Conservation (phyloP, 306 rosid genomes). For the Abrus precatorius region DNA sequence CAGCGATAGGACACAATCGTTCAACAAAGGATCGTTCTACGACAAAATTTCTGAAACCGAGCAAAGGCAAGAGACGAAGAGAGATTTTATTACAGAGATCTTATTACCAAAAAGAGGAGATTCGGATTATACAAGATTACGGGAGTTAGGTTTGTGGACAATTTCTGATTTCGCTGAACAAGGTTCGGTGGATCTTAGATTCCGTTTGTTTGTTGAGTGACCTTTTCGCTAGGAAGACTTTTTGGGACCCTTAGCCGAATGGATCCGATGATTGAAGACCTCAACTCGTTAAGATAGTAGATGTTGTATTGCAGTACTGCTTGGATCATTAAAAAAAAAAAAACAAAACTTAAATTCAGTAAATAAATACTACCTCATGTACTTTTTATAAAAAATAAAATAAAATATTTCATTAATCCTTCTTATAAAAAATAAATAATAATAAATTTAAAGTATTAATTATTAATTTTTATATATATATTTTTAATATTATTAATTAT, state of each 20-base stretch:
- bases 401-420: no score
- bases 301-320: no score
- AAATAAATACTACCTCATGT: no score
- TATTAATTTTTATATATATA: no score
- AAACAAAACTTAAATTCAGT: no score
- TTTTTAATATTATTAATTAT: no score
- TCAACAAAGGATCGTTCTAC: slow-evolving; percentile 17
- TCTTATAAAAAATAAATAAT: no score
- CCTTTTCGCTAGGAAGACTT: slow-evolving; percentile 36
- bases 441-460: no score
- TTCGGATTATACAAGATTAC: slow-evolving; percentile 24
- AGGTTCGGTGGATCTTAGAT: slow-evolving; percentile 34
- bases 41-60: slow-evolving; percentile 27
- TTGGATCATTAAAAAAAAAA: no score
- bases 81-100: background rate
- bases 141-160: background rate
- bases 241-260: background rate
- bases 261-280: background rate
- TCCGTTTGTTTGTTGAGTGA: background rate
- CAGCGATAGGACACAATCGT: slow-evolving; percentile 9
- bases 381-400: no score
- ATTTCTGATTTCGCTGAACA: background rate
- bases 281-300: background rate
- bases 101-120: background rate
- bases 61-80: background rate